Evolutionary conservation across 176 grass and related monocot species (phyloP), one percentile per base, ranked within the genome.

Genomic region (Panicum miliaceum): DNA sequence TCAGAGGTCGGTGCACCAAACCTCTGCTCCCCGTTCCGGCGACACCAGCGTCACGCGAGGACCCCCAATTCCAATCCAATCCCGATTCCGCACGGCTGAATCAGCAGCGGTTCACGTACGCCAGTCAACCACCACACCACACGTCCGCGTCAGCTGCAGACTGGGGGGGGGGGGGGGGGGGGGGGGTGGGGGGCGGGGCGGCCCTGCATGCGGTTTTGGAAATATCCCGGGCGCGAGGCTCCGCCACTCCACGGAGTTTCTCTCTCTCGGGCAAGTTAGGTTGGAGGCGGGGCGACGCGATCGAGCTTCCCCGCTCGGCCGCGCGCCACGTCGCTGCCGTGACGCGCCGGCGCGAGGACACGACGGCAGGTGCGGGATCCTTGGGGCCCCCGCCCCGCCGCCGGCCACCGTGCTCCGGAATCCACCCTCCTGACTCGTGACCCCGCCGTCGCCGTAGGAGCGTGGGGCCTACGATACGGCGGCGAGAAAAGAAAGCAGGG

Each of bases 31-130:
- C 64, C 64, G 50, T 20, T 25, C 12, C 7, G 64, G 48, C 8
- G 48, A 81, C 48, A 69, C 62, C 0, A 19, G 38, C 73, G 37
- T 66, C 77, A 64, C 58, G 74, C 50, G 27, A 65, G 63, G 58
- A 74, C 56, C 67, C 6, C 45, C 45, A 46, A 46, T 46, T 10
- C 6, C 8, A 9, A 7, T 42, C 7, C 41, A 0, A 7, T 42
- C 41, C 4, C 9, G 7, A 8, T 42, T 35, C 14, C 54, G 29
- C 22, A 25, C 7, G 25, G 81, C 86, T 57, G 81, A 73, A 15
- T 58, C 59, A 38, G 73, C 86, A 52, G n/a, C 18, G 43, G 45
- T 20, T 80, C 59, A 88, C 64, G 47, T 48, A 88, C 64, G 47
- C 10, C 51, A 45, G 35, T 22, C 80, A 46, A 20, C 37, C 29